These are phyloP conservation scores for Crithidia brevicula DNA, from an alignment of 208 protist genomes.

Conservation along the genomic window DNA sequence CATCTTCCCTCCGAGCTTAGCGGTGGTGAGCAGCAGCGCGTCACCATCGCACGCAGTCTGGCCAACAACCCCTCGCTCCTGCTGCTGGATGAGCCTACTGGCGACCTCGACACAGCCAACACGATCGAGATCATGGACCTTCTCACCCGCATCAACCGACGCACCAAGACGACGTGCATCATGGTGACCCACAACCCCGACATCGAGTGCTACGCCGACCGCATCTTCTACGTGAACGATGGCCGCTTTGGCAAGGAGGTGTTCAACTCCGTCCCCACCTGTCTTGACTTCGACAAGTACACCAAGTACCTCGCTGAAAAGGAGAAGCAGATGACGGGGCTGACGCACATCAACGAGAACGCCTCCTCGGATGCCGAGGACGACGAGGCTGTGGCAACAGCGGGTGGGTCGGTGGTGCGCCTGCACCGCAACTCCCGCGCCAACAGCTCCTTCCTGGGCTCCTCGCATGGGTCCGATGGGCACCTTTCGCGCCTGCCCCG, in stretches of 20 bases:
- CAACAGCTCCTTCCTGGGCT: conserved; percentile 10
- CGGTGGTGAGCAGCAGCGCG: conserved; percentile 97
- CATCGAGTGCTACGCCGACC: conserved; percentile 97
- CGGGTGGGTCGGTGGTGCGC: conserved; percentile 3
- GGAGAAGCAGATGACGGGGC: conserved; percentile 38
- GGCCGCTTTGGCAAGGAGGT: conserved; percentile 92
- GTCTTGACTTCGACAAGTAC: conserved; percentile 83
- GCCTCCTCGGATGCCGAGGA: conserved; percentile 9
- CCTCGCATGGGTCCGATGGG: conserved; percentile 1
- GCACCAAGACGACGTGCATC: conserved; percentile 93
- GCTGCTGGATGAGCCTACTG: conserved; percentile 97
- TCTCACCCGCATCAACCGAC: conserved; percentile 94
- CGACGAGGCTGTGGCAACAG: background rate
- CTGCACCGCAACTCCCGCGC: conserved; percentile 2
- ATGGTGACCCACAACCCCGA: conserved; percentile 98
- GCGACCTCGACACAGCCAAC: conserved; percentile 96
- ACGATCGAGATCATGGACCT: conserved; percentile 98
- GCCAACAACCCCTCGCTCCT: conserved; percentile 96
- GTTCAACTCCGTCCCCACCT: conserved; percentile 82
- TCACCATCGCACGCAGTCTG: conserved; percentile 92
- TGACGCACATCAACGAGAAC: conserved; percentile 11
- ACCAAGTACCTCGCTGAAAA: conserved; percentile 65
- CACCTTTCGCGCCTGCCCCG: background rate
- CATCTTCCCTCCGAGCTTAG: conserved; percentile 97
- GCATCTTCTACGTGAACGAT: conserved; percentile 95